Evolutionary conservation across 257 asterid genomes (phyloP).

Genomic region (Solanum megistacrolobum): DNA sequence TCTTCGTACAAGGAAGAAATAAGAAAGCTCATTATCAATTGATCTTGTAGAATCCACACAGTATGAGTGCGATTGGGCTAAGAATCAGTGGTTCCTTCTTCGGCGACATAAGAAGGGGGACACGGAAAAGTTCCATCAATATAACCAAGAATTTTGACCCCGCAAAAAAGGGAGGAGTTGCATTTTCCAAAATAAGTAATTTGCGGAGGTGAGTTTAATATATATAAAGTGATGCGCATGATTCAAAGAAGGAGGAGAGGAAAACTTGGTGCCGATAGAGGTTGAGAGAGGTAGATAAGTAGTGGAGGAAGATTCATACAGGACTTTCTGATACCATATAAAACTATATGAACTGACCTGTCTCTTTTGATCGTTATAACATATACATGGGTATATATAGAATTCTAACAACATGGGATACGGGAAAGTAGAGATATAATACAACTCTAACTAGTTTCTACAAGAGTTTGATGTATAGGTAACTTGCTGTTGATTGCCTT

Average conservation of each 20-base stretch:
- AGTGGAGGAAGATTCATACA: no score
- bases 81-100: neutral
- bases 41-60: neutral
- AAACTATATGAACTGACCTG: no score
- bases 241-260: neutral
- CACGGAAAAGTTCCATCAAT: neutral
- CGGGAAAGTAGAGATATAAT: neutral
- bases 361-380: no score
- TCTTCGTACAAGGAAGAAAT: neutral
- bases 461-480: neutral
- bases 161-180: neutral
- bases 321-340: no score
- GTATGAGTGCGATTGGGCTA: neutral
- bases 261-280: neutral
- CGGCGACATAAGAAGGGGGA: neutral
- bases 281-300: no score
- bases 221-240: neutral
- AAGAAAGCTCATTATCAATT: neutral
- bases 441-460: neutral
- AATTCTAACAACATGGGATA: no score
- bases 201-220: neutral
- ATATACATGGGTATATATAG: no score
- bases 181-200: neutral
- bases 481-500: neutral
- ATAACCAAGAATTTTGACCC: neutral